These are phyloP conservation scores for Hypoxylon perforatum DNA, from an alignment of 495 filamentous ascomycete species.

Conservation along the genomic window DNA sequence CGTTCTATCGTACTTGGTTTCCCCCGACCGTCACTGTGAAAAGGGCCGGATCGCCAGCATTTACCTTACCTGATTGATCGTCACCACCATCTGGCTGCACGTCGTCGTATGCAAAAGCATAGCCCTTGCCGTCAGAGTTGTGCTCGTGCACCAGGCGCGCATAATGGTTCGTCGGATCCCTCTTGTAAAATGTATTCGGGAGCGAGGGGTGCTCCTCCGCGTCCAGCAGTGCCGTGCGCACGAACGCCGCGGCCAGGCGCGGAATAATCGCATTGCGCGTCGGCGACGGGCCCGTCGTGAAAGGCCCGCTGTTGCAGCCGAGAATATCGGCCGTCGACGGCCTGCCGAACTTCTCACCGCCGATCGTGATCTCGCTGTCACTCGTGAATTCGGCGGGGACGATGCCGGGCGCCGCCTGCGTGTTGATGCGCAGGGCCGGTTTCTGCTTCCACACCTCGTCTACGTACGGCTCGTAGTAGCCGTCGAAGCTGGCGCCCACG, in stretches of 20 bases:
- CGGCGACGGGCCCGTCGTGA: conserved; percentile 64
- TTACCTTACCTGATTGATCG: conserved; percentile 76
- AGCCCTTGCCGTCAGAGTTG: conserved; percentile 74
- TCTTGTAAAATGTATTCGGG: conserved; percentile 64
- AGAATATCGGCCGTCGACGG: conserved; percentile 76
- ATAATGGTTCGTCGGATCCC: conserved; percentile 76
- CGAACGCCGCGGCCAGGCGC: conserved; percentile 75
- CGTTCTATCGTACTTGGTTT: conserved; percentile 14
- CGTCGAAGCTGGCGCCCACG: conserved; percentile 66
- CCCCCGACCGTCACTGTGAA: conserved; percentile 78
- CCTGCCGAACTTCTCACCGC: conserved; percentile 62
- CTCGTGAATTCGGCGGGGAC: conserved; percentile 38
- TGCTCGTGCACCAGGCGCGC: conserved; percentile 73
- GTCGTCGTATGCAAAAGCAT: conserved; percentile 86
- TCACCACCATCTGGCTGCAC: conserved; percentile 69
- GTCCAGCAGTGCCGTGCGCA: conserved; percentile 68
- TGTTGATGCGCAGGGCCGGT: conserved; percentile 49
- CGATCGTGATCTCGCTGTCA: conserved; percentile 46
- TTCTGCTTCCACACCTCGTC: conserved; percentile 66
- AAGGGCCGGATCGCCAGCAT: conserved; percentile 66
- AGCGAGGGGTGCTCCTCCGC: conserved; percentile 62
- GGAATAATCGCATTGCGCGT: conserved; percentile 70
- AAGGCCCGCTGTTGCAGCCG: conserved; percentile 77
- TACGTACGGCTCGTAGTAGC: conserved; percentile 74
- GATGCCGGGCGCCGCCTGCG: conserved; percentile 51